A percentile compares a stretch with the other conserved stretches of the same genome.
Evolutionary conservation across 2,329 filamentous ascomycete genomes (phyloP).

Genomic region (Fusarium nanum): DNA sequence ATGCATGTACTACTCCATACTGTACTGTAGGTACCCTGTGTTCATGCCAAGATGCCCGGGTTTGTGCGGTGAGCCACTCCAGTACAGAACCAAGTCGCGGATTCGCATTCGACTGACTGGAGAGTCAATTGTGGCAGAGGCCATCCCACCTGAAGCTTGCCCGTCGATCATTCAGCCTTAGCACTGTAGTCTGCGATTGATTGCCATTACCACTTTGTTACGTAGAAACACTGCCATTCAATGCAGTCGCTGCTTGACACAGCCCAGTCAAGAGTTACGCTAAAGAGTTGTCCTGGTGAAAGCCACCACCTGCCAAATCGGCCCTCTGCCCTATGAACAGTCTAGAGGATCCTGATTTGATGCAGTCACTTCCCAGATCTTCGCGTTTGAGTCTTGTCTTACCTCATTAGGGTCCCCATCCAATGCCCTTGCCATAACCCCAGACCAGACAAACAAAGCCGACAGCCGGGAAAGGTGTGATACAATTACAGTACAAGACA

Average conservation of each 20-base stretch:
- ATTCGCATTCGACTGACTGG: conserved; percentile 13
- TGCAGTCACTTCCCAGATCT: conserved; percentile 30
- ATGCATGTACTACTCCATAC: conserved; percentile 2
- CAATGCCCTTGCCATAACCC: conserved; percentile 5
- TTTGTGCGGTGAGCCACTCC: conserved; percentile 15
- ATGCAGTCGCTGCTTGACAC: background rate
- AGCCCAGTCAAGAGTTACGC: background rate
- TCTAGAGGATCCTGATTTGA: conserved; percentile 26
- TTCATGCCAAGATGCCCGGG: background rate
- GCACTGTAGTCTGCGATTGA: conserved; percentile 5
- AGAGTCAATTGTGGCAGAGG: background rate
- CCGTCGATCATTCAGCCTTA: conserved; percentile 24
- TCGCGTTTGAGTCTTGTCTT: conserved; percentile 40
- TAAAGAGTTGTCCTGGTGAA: conserved; percentile 9
- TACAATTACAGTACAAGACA: background rate
- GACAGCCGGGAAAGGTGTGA: conserved; percentile 36
- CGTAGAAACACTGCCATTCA: conserved; percentile 9
- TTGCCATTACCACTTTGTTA: background rate
- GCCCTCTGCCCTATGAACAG: conserved; percentile 31
- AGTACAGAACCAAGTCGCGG: background rate
- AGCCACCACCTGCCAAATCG: conserved; percentile 19
- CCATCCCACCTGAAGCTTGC: background rate
- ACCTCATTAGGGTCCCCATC: conserved; percentile 37
- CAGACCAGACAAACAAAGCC: conserved; percentile 24
- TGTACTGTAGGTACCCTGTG: background rate